phyloP scores from a whole-genome alignment of 2,329 filamentous ascomycete genomes.

The Fonsecaea pedrosoi region DNA sequence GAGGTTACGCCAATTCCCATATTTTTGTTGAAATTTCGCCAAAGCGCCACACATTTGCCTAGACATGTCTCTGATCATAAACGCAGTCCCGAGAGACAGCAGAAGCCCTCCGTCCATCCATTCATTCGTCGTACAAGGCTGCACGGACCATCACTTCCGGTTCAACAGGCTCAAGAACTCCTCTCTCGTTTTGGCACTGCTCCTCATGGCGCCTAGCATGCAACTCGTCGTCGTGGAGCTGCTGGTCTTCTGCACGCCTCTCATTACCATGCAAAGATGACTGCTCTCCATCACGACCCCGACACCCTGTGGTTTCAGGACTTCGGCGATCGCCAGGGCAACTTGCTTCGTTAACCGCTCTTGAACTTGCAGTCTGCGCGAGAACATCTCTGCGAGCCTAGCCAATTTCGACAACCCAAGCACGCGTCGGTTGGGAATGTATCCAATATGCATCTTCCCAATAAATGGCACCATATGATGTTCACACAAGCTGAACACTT shows the following conservation, averaged over 20 bases:
- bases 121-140: neutral
- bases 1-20: constrained; percentile 3
- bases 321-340: constrained; percentile 88
- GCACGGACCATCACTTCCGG: constrained; percentile 25
- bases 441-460: constrained; percentile 99
- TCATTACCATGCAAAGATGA: constrained; percentile 98
- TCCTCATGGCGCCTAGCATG: constrained; percentile 94
- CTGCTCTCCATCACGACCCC: constrained; percentile 97
- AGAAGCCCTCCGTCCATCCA: neutral
- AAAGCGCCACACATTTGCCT: neutral
- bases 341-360: constrained; percentile 96
- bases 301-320: constrained; percentile 91
- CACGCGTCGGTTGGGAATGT: constrained; percentile 89
- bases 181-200: constrained; percentile 89
- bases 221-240: constrained; percentile 93
- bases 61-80: neutral
- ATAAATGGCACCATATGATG: constrained; percentile 97
- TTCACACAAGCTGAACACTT: constrained; percentile 92
- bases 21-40: constrained; percentile 1
- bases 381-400: constrained; percentile 96
- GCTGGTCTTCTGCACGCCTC: constrained; percentile 91
- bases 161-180: constrained; percentile 89
- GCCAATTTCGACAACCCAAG: constrained; percentile 96
- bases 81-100: no score
- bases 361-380: constrained; percentile 90